A percentile compares a stretch with the other conserved stretches of the same genome.
Conservation (phyloP, 257 asterid genomes). For the Fraxinus americana region DNA sequence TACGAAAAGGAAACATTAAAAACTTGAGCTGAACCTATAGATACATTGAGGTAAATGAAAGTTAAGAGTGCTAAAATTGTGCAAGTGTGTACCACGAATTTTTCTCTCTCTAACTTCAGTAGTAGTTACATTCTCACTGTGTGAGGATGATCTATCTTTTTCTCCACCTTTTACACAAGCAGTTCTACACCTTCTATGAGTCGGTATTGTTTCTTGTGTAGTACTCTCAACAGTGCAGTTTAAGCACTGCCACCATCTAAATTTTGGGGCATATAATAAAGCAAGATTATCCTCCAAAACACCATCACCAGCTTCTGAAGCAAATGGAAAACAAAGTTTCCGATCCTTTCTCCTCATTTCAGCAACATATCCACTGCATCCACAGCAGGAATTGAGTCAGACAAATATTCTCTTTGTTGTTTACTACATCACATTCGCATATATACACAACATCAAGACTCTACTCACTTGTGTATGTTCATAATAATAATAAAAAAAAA, state of each 20-base stretch:
- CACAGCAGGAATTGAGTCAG: slow-evolving; percentile 27
- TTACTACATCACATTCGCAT: not conserved
- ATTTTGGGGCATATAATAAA: slow-evolving; percentile 50
- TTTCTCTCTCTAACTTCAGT: slow-evolving; percentile 18
- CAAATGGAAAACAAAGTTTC: slow-evolving; percentile 50
- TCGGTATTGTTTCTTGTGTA: slow-evolving; percentile 20
- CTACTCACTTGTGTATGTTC: not conserved
- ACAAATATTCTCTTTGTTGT: not conserved
- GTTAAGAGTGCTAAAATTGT: not conserved
- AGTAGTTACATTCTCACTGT: slow-evolving; percentile 26
- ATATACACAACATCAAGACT: not conserved
- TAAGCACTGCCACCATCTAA: slow-evolving; percentile 72
- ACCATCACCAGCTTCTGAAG: slow-evolving; percentile 26
- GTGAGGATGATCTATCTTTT: slow-evolving; percentile 18
- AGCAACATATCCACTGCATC: slow-evolving; percentile 64
- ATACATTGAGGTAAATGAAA: not conserved
- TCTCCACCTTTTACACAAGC: slow-evolving; percentile 22
- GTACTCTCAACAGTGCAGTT: slow-evolving; percentile 38
- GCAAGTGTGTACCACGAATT: not conserved
- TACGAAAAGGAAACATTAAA: not conserved
- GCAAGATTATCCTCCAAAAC: slow-evolving; percentile 41
- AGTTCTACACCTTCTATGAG: slow-evolving; percentile 19
- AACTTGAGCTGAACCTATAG: not conserved
- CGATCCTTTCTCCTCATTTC: slow-evolving; percentile 57
- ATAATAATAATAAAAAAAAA: slow-evolving; percentile 1